These are phyloP conservation scores for Didymella arachidicola DNA, from an alignment of 2,329 filamentous ascomycete species.

Conservation along the genomic window DNA sequence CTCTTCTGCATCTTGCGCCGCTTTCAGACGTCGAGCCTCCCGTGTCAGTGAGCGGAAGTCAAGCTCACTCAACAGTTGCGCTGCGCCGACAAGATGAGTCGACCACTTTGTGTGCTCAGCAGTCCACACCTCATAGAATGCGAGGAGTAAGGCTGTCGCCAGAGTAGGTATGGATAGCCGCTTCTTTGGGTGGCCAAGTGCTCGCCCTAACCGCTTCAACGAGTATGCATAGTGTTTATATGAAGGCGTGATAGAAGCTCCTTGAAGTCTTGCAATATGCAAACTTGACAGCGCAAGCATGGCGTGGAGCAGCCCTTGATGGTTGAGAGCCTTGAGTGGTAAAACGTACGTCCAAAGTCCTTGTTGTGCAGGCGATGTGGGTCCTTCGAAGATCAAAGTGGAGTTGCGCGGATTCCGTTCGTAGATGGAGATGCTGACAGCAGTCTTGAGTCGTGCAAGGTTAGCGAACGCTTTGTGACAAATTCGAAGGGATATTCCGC, in stretches of 20 bases:
- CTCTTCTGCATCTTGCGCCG: constrained; percentile 54
- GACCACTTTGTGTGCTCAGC: constrained; percentile 97
- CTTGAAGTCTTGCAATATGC: constrained; percentile 85
- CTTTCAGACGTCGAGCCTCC: constrained; percentile 71
- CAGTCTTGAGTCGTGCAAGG: constrained; percentile 60
- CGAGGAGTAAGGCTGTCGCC: constrained; percentile 85
- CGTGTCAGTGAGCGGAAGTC: constrained; percentile 77
- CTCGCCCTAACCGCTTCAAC: constrained; percentile 77
- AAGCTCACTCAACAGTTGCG: constrained; percentile 82
- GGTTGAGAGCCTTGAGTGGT: constrained; percentile 77
- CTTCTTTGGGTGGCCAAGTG: constrained; percentile 74
- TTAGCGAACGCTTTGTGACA: constrained; percentile 17
- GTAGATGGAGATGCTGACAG: constrained; percentile 84
- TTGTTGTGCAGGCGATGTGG: constrained; percentile 41
- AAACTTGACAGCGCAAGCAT: constrained; percentile 87
- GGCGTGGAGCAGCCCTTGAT: constrained; percentile 88
- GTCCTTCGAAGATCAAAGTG: constrained; percentile 67
- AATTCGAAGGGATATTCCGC: not conserved
- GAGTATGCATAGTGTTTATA: constrained; percentile 92
- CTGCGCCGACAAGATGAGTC: constrained; percentile 85
- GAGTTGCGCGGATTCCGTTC: constrained; percentile 82
- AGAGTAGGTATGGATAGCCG: constrained; percentile 81
- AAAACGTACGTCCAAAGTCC: constrained; percentile 75
- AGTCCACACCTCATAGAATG: constrained; percentile 93
- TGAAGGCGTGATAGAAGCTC: constrained; percentile 76